A percentile compares a stretch with the other conserved stretches of the same genome.
phyloP scores from a whole-genome alignment of 345 rosid genomes.

The Moringa oleifera region DNA sequence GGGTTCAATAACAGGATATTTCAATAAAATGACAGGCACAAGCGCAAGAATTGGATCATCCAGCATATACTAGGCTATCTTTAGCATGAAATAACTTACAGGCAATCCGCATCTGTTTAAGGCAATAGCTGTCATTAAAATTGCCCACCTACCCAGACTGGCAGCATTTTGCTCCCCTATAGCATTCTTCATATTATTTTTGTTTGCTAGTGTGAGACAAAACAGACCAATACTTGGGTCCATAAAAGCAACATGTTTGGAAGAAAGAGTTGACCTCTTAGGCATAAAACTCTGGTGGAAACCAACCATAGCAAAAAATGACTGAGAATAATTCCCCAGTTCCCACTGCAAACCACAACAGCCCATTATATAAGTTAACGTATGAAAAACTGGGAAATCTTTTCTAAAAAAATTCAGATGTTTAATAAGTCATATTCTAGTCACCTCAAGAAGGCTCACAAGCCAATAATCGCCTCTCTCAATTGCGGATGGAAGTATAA shows the following conservation, averaged over 20 bases:
- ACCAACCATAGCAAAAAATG: slow-evolving; percentile 66
- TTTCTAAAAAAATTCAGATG: slow-evolving; percentile 7
- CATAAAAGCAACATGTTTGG: slow-evolving; percentile 57
- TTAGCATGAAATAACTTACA: slow-evolving; percentile 43
- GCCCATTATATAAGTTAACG: slow-evolving; percentile 10
- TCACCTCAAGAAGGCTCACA: slow-evolving; percentile 76
- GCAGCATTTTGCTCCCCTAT: slow-evolving; percentile 66
- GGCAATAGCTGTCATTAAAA: slow-evolving; percentile 66
- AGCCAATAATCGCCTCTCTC: slow-evolving; percentile 84
- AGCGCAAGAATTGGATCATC: background rate
- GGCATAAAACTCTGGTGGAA: slow-evolving; percentile 29
- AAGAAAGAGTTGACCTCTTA: slow-evolving; percentile 38
- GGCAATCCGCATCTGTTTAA: slow-evolving; percentile 82
- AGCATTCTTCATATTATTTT: slow-evolving; percentile 56
- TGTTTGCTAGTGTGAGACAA: slow-evolving; percentile 53
- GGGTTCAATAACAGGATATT: too few species aligned
- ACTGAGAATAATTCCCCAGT: slow-evolving; percentile 58
- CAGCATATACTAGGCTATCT: background rate
- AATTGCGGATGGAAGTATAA: slow-evolving; percentile 66
- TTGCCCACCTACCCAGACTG: slow-evolving; percentile 73
- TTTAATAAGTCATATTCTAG: slow-evolving; percentile 22
- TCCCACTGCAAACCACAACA: slow-evolving; percentile 71
- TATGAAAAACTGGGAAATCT: background rate
- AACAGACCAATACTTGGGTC: slow-evolving; percentile 77
- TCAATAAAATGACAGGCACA: background rate